Percentiles rank a stretch among this genome's conserved stretches.
phyloP scores from a whole-genome alignment of 192 early-diverging fungal genomes.

The Podila epicladia region DNA sequence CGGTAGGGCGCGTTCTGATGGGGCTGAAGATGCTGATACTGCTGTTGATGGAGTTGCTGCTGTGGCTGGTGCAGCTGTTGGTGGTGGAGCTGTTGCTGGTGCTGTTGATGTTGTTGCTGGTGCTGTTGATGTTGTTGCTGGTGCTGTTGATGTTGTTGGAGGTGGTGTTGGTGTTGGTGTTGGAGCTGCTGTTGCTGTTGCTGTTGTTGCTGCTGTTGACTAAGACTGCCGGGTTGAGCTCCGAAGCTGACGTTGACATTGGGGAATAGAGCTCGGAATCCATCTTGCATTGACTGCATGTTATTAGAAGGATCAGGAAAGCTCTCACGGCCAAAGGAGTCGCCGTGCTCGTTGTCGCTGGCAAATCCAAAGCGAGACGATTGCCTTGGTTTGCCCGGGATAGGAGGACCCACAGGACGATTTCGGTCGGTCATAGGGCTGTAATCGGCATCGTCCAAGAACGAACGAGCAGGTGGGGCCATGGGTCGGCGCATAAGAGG shows the following conservation, averaged over 20 bases:
- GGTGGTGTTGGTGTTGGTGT: constrained; percentile 13
- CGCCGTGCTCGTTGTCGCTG: constrained; percentile 27
- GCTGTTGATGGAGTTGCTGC: constrained; percentile 8
- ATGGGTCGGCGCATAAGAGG: constrained; percentile 44
- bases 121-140: constrained; percentile 23
- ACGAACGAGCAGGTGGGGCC: constrained; percentile 13
- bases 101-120: constrained; percentile 24
- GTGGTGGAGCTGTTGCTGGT: constrained; percentile 5
- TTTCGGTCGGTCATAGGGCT: constrained; percentile 13
- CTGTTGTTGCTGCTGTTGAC: constrained; percentile 28
- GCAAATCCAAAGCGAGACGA: constrained; percentile 60
- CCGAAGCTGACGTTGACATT: constrained; percentile 72
- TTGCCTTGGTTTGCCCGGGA: constrained; percentile 50
- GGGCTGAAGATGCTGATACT: constrained; percentile 10
- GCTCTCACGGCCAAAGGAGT: constrained; percentile 25
- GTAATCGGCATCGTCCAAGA: constrained; percentile 35
- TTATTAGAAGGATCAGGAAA: constrained; percentile 22
- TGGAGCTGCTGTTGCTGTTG: constrained; percentile 16
- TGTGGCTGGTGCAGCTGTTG: constrained; percentile 18
- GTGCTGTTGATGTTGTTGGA: constrained; percentile 17
- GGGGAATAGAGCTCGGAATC: constrained; percentile 64
- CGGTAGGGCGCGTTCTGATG: not conserved
- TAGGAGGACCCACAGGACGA: constrained; percentile 30
- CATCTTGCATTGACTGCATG: constrained; percentile 63
- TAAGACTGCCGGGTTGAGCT: constrained; percentile 13